A percentile compares a stretch with the other conserved stretches of the same genome.
These are phyloP conservation scores for Graphiopsis chlorocephala DNA, from an alignment of 2,329 filamentous ascomycete genomes.

Conservation along the genomic window DNA sequence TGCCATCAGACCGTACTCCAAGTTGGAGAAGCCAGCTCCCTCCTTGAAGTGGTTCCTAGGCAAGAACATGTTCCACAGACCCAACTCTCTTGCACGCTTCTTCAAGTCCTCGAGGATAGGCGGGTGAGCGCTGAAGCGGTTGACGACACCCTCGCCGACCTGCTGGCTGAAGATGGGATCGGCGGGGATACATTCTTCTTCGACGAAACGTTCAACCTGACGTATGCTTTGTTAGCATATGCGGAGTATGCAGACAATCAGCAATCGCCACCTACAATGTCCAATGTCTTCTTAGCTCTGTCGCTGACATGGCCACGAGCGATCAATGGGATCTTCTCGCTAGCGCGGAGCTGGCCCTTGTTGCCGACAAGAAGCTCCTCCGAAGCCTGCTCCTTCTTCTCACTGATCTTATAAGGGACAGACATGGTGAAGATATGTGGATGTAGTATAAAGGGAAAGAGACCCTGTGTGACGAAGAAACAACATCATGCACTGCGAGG, in stretches of 20 bases:
- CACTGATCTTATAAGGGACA: slow-evolving; percentile 35
- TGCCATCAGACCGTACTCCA: slow-evolving; percentile 97
- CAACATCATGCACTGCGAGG: neutral
- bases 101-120: slow-evolving; percentile 85
- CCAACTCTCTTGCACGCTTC: slow-evolving; percentile 73
- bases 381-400: slow-evolving; percentile 30
- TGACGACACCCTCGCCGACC: slow-evolving; percentile 65
- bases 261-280: slow-evolving; percentile 55
- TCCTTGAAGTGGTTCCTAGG: slow-evolving; percentile 93
- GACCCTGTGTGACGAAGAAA: slow-evolving; percentile 9
- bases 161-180: slow-evolving; percentile 79
- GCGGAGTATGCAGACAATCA: neutral
- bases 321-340: slow-evolving; percentile 57
- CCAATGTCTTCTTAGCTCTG: slow-evolving; percentile 76
- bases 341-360: slow-evolving; percentile 42
- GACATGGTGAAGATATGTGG: slow-evolving; percentile 30
- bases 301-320: slow-evolving; percentile 71
- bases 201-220: slow-evolving; percentile 88
- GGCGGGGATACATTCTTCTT: slow-evolving; percentile 78
- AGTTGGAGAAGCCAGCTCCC: slow-evolving; percentile 88
- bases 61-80: slow-evolving; percentile 98
- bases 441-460: neutral
- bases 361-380: slow-evolving; percentile 32
- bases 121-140: slow-evolving; percentile 79
- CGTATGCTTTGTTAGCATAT: neutral